phyloP scores from a whole-genome alignment of 306 rosid species.

The Hippophae rhamnoides region DNA sequence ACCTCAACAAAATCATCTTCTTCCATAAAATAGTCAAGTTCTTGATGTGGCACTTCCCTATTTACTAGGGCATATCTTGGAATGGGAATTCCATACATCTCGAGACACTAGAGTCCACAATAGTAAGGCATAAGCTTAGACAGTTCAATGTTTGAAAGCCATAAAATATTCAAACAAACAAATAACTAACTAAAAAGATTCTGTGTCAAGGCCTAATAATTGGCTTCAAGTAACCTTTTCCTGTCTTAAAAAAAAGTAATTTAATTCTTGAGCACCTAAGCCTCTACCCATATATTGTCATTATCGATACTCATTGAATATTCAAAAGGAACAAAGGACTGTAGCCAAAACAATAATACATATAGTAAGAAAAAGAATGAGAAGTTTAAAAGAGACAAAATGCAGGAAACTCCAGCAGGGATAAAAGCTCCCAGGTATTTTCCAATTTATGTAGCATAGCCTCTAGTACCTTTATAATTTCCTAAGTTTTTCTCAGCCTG shows the following conservation, averaged over 20 bases:
- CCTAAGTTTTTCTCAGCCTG: background rate
- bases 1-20: constrained; percentile 98
- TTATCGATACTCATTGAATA: background rate
- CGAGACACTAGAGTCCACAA: constrained; percentile 61
- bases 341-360: background rate
- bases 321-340: background rate
- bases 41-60: constrained; percentile 68
- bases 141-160: constrained; percentile 11
- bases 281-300: background rate
- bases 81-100: constrained; percentile 72
- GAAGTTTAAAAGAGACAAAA: background rate
- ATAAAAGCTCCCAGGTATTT: background rate
- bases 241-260: too few relatives aligned
- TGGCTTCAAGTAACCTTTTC: background rate
- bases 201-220: background rate
- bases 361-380: background rate
- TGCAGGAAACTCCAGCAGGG: background rate
- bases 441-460: background rate
- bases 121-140: constrained; percentile 21
- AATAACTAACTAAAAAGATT: constrained; percentile 12
- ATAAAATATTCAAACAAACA: constrained; percentile 15
- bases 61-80: constrained; percentile 93
- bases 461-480: background rate
- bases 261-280: too few relatives aligned
- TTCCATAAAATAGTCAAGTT: constrained; percentile 78